phyloP scores from a whole-genome alignment of 768 basidiomycete genomes.

The Phanerochaete sordida region DNA sequence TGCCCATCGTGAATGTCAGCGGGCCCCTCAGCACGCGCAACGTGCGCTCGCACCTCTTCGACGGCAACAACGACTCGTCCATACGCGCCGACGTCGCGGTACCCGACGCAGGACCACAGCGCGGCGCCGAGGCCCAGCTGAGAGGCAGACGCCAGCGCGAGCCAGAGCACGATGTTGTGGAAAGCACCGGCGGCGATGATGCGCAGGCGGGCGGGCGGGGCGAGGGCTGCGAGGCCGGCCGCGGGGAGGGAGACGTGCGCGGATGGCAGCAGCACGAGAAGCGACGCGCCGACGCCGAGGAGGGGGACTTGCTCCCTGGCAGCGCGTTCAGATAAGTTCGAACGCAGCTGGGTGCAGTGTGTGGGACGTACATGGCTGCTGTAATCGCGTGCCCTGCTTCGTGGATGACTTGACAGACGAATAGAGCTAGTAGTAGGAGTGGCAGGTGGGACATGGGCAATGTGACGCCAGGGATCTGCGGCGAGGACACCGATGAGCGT shows the following conservation, averaged over 20 bases:
- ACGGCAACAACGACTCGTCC: constrained; percentile 59
- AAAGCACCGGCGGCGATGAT: constrained; percentile 73
- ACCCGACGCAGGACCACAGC: constrained; percentile 34
- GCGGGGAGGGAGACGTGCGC: constrained; percentile 68
- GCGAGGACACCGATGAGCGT: background rate
- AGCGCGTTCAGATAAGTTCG: background rate
- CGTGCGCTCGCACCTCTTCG: constrained; percentile 41
- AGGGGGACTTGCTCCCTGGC: constrained; percentile 64
- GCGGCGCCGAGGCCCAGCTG: constrained; percentile 19
- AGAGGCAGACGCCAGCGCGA: constrained; percentile 38
- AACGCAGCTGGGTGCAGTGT: background rate
- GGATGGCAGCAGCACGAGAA: constrained; percentile 65
- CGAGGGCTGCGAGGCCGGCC: constrained; percentile 34
- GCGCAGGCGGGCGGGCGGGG: constrained; percentile 46
- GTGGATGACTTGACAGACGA: constrained; percentile 67
- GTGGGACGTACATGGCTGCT: constrained; percentile 61
- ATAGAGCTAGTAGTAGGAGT: constrained; percentile 57
- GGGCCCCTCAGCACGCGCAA: background rate
- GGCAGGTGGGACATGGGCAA: constrained; percentile 73
- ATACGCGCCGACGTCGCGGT: constrained; percentile 45
- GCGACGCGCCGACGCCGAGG: constrained; percentile 53
- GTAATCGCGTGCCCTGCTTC: constrained; percentile 78
- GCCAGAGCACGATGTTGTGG: constrained; percentile 68
- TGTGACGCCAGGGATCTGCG: constrained; percentile 79
- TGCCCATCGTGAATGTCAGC: constrained; percentile 25